A percentile compares a stretch with the other conserved stretches of the same genome.
These are phyloP conservation scores for Perkinsus olseni DNA, from an alignment of 169 alveolate species.

Conservation along the genomic window DNA sequence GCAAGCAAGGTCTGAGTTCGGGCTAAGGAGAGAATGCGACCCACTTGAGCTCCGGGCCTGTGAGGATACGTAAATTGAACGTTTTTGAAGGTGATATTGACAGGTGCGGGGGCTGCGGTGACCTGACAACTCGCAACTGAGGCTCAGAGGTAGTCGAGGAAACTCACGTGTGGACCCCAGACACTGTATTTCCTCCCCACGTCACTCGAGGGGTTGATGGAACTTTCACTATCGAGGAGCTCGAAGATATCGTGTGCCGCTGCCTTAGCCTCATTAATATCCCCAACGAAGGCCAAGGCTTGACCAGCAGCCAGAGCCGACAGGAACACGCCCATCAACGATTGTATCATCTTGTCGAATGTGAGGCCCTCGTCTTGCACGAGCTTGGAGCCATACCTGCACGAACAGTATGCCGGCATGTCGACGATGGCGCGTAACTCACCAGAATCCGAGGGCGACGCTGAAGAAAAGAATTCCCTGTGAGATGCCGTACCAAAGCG, in stretches of 20 bases:
- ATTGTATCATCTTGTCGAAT: slow-evolving; percentile 42
- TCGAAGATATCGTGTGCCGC: slow-evolving; percentile 39
- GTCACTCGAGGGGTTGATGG: neutral
- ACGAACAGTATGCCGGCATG: neutral
- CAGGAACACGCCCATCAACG: slow-evolving; percentile 36
- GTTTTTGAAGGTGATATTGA: slow-evolving; percentile 31
- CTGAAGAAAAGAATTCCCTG: slow-evolving; percentile 40
- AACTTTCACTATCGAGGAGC: slow-evolving; percentile 32
- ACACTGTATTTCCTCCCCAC: neutral
- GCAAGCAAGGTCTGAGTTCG: neutral
- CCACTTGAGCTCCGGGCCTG: neutral
- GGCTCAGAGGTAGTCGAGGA: neutral
- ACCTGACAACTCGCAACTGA: neutral
- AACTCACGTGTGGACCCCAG: neutral
- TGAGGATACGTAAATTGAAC: neutral
- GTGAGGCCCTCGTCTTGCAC: slow-evolving; percentile 32
- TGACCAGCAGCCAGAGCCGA: slow-evolving; percentile 38
- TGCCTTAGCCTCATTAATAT: slow-evolving; percentile 27
- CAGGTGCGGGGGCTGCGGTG: neutral
- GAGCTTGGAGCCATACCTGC: slow-evolving; percentile 35
- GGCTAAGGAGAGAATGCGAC: neutral
- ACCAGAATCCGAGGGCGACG: slow-evolving; percentile 39
- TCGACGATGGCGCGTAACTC: no score
- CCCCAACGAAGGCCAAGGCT: slow-evolving; percentile 35
- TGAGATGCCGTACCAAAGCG: slow-evolving; percentile 54